These are phyloP conservation scores for Penicillium antarcticum DNA, from an alignment of 495 filamentous ascomycete genomes.

Conservation along the genomic window DNA sequence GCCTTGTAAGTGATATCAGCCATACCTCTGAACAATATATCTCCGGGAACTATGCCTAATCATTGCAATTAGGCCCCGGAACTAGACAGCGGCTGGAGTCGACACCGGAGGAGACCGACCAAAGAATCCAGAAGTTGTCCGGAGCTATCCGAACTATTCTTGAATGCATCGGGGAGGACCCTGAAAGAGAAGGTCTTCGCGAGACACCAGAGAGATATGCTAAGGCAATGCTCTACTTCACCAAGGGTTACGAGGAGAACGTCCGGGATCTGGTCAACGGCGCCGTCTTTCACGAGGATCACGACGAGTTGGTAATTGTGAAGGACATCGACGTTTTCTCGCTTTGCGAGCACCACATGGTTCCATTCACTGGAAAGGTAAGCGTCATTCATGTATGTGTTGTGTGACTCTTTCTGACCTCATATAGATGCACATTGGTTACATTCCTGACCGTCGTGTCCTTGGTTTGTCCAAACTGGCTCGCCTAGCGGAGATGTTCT, in stretches of 20 bases:
- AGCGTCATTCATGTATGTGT: constrained; percentile 7
- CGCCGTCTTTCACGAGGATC: constrained; percentile 94
- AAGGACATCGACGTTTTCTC: constrained; percentile 97
- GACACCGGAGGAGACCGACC: constrained; percentile 65
- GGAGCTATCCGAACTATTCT: constrained; percentile 87
- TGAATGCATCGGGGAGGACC: constrained; percentile 95
- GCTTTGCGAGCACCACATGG: constrained; percentile 95
- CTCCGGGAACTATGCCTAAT: not conserved
- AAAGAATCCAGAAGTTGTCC: constrained; percentile 70
- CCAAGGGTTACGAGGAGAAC: constrained; percentile 98
- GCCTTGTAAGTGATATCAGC: constrained; percentile 54
- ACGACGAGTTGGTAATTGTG: constrained; percentile 95
- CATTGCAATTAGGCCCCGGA: constrained; percentile 57
- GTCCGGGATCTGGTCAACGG: constrained; percentile 88
- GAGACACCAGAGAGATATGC: constrained; percentile 90
- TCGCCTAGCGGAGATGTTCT: constrained; percentile 96
- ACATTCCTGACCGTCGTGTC: constrained; percentile 82
- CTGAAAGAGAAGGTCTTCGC: constrained; percentile 82
- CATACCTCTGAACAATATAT: no score
- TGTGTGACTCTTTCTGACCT: constrained; percentile 14
- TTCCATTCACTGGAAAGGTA: constrained; percentile 94
- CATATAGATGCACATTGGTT: constrained; percentile 91
- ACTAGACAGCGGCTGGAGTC: constrained; percentile 80
- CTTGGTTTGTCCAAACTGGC: constrained; percentile 95
- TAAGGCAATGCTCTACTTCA: constrained; percentile 96